Conservation (phyloP, 1,284 basidiomycete genomes). For the Microbotryomycetes sp. region DNA sequence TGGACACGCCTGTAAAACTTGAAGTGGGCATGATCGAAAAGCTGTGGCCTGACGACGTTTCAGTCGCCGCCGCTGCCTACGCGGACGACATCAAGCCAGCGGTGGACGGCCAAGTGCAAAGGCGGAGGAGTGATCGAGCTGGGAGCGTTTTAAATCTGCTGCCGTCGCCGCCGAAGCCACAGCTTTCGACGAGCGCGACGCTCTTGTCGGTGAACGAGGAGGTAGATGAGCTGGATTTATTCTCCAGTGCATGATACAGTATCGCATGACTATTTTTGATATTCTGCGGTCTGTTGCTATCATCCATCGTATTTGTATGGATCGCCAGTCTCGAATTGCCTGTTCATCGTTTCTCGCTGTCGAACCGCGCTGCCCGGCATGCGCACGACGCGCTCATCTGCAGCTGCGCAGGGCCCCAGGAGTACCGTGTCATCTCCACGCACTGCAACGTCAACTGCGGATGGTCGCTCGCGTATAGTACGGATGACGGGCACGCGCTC, state of each 20-base stretch:
- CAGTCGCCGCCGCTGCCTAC: not conserved
- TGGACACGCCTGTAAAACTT: not conserved
- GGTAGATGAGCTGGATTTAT: not conserved
- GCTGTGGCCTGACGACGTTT: not conserved
- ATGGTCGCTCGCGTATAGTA: not conserved
- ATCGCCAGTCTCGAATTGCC: too few relatives aligned
- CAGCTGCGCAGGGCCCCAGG: not conserved
- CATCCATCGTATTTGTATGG: too few relatives aligned
- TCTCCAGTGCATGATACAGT: too few relatives aligned
- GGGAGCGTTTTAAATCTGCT: not conserved
- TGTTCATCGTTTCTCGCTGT: too few relatives aligned
- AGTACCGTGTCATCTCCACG: not conserved
- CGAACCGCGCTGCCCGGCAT: too few relatives aligned
- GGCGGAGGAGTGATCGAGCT: not conserved
- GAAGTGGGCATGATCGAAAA: not conserved
- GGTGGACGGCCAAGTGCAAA: not conserved
- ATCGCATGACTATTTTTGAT: too few relatives aligned
- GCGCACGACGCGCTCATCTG: conserved; percentile 1
- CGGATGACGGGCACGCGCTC: not conserved
- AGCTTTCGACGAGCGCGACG: too few relatives aligned
- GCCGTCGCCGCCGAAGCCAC: not conserved
- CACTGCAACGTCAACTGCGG: not conserved
- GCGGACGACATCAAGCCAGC: not conserved
- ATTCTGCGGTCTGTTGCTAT: too few relatives aligned
- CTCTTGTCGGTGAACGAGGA: too few relatives aligned